Base-by-base conservation (phyloP, 192 early-diverging fungal species). In the Mortierella hygrophila region DNA sequence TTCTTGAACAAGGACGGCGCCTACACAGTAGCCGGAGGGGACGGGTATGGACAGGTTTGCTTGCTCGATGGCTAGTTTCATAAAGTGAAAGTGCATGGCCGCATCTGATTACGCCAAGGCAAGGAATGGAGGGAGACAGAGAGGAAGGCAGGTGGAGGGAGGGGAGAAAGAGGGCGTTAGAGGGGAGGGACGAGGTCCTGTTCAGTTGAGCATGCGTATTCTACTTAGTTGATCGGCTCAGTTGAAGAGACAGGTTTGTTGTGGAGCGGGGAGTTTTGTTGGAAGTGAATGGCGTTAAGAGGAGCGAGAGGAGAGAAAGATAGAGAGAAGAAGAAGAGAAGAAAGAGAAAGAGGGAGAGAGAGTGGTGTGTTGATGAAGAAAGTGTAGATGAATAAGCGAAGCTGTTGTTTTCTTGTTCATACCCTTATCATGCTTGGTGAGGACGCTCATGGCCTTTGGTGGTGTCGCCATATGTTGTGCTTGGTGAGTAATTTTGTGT, bases 1-100 rank as follows among this genome's bases (percentile, higher is more conserved):
- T 65, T 74, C 74, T 77, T 82, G 72, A 4, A 93, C 92, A 18
- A 97, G 89, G 0, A 98, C 93, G 4, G 97, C 98, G 10, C 99
- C 99, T 16, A 99, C 99, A 78, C 94, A 97, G 87, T 98, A 99
- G 9, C 97, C 98, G 1, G 93, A 93, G 21, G 92, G 89, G 29
- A 95, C 94, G 7, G 97, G 96, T 20, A 88, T 82, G 3, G 96
- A 97, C 37, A 91, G 82, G 68, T 94, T 89, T 11, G 98, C 97
- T 88, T 98, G 90, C 42, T 91, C 93, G 75, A 99, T 96, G 42
- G 98, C 97, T 44, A 94, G 79, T 68, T 90, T 88, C 95, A 99
- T 98, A 68, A 92, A 94, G 72, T 92, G 83, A 21, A 91, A 81
- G 89, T 98, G 95, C 40, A 76, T 75, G 16, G 76, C n/a, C 35